Evolutionary conservation across 805 yeast genomes (phyloP).

Genomic region (Kuraishia capsulata): DNA sequence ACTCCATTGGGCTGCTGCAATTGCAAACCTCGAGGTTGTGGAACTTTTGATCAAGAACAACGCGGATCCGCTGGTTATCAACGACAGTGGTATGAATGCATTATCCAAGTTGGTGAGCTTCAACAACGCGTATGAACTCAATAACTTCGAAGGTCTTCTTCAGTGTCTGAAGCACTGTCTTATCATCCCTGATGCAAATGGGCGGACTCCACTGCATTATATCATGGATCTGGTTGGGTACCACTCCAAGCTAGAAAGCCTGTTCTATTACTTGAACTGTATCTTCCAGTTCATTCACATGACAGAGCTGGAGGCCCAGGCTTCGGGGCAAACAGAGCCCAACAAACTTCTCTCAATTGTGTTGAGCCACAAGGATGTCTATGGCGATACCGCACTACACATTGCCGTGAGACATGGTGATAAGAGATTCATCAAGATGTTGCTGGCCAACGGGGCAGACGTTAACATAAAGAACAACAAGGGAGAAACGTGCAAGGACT

Average conservation of each 20-base stretch:
- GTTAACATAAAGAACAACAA: slow-evolving; percentile 7
- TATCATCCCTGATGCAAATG: slow-evolving; percentile 62
- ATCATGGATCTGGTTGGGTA: slow-evolving; percentile 38
- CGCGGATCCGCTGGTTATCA: slow-evolving; percentile 48
- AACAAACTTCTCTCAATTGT: slow-evolving; percentile 43
- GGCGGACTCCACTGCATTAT: slow-evolving; percentile 69
- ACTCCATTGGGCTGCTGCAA: slow-evolving; percentile 79
- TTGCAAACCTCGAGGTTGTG: slow-evolving; percentile 58
- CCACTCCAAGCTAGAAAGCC: slow-evolving; percentile 37
- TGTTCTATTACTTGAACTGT: slow-evolving; percentile 42
- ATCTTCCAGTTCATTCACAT: slow-evolving; percentile 17
- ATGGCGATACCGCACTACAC: slow-evolving; percentile 83
- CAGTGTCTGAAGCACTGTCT: slow-evolving; percentile 57
- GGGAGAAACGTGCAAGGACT: slow-evolving; percentile 5
- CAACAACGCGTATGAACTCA: slow-evolving; percentile 61
- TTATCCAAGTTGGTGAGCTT: slow-evolving; percentile 61
- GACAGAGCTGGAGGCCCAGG: slow-evolving; percentile 19
- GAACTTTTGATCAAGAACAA: slow-evolving; percentile 47
- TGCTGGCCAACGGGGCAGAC: slow-evolving; percentile 40
- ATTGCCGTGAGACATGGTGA: slow-evolving; percentile 57
- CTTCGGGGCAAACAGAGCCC: slow-evolving; percentile 14
- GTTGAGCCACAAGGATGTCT: slow-evolving; percentile 66
- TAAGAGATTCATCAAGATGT: slow-evolving; percentile 28
- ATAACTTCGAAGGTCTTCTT: slow-evolving; percentile 48
- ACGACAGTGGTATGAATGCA: slow-evolving; percentile 57